Conservation (phyloP, 148 eudicot species). For the Camellia sinensis region DNA sequence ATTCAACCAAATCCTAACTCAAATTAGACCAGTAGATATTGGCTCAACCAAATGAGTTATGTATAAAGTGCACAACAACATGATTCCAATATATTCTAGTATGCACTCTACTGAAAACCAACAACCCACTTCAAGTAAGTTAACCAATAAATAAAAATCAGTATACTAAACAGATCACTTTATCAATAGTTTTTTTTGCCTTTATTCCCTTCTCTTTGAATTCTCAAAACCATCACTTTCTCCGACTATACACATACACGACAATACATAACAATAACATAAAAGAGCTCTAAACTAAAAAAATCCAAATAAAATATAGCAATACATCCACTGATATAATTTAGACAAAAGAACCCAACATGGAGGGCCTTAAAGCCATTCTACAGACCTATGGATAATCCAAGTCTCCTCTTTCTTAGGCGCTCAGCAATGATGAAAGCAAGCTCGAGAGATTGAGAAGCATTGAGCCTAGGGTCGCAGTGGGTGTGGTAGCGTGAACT, state of each 20-base stretch:
- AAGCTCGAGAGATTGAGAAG: slow-evolving; percentile 60
- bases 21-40: no score
- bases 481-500: slow-evolving; percentile 65
- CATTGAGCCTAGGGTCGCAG: slow-evolving; percentile 61
- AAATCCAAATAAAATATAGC: not conserved
- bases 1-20: no score
- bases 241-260: not conserved
- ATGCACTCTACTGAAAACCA: not conserved
- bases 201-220: not conserved
- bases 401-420: slow-evolving; percentile 47
- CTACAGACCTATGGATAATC: slow-evolving; percentile 15
- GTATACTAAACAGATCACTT: no score
- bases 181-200: no score
- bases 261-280: not conserved
- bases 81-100: not conserved
- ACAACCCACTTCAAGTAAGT: not conserved
- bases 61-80: no score
- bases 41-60: no score
- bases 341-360: not conserved
- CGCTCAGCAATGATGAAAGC: slow-evolving; percentile 58
- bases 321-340: slow-evolving; percentile 5
- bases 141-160: no score
- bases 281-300: not conserved
- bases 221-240: not conserved
- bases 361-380: slow-evolving; percentile 10